A percentile compares a stretch with the other conserved stretches of the same genome.
phyloP scores from a whole-genome alignment of 495 filamentous ascomycete species.

The Hypoxylon cercidicola region DNA sequence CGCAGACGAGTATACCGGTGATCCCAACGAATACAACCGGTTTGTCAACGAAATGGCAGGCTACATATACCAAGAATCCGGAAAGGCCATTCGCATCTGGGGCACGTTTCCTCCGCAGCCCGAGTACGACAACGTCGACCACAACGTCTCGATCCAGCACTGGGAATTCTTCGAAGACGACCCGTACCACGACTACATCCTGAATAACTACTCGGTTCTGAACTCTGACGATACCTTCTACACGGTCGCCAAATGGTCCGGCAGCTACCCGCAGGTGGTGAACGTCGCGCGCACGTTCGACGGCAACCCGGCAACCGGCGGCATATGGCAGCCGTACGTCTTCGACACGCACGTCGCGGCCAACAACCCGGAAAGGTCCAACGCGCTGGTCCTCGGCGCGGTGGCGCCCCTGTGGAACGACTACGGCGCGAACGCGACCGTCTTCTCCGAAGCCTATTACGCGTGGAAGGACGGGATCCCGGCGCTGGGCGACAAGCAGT shows the following conservation, averaged over 20 bases:
- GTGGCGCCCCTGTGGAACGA: conserved; percentile 64
- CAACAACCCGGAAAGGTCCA: conserved; percentile 56
- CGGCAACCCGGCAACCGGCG: conserved; percentile 52
- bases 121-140: conserved; percentile 55
- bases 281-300: conserved; percentile 57
- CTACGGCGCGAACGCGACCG: conserved; percentile 59
- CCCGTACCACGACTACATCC: conserved; percentile 59
- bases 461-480: conserved; percentile 59
- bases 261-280: conserved; percentile 54
- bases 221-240: conserved; percentile 65
- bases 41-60: conserved; percentile 61
- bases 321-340: conserved; percentile 55
- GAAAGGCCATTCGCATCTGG: conserved; percentile 62
- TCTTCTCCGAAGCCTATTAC: conserved; percentile 60
- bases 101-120: conserved; percentile 59
- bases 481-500: conserved; percentile 65
- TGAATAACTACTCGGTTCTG: conserved; percentile 61
- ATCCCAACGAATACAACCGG: conserved; percentile 55
- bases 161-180: conserved; percentile 59
- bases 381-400: conserved; percentile 55
- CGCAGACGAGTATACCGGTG: conserved; percentile 61
- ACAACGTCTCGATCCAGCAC: conserved; percentile 52
- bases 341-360: conserved; percentile 57
- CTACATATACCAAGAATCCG: conserved; percentile 53
- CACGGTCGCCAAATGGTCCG: conserved; percentile 59